Conservation (phyloP, 2,329 filamentous ascomycete genomes). For the Elsinoe ampelina region DNA sequence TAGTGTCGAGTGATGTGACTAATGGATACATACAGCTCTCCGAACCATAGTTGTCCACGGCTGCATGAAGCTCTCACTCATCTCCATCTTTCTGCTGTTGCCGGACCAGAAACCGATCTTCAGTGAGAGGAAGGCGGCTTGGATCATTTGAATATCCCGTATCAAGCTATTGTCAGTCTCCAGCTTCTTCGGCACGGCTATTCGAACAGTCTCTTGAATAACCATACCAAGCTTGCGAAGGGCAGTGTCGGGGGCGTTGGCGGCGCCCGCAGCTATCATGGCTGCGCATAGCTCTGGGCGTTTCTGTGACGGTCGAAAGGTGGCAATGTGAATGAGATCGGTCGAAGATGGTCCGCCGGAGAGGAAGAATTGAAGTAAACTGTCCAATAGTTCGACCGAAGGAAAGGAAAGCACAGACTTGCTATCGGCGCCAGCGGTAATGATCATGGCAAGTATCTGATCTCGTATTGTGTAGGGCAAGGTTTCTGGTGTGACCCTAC, state of each 20-base stretch:
- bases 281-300: conserved; percentile 51
- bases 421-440: conserved; percentile 46
- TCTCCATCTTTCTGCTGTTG: conserved; percentile 50
- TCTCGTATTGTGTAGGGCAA: conserved; percentile 41
- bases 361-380: conserved; percentile 52
- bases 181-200: conserved; percentile 32
- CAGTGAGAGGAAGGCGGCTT: conserved; percentile 42
- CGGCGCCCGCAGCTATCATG: conserved; percentile 53
- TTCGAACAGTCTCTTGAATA: conserved; percentile 40
- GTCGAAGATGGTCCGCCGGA: conserved; percentile 39
- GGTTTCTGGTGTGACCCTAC: conserved; percentile 34
- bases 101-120: conserved; percentile 51
- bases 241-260: conserved; percentile 47
- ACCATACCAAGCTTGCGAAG: conserved; percentile 52
- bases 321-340: conserved; percentile 54
- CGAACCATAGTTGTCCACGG: conserved; percentile 46
- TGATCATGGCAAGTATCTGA: conserved; percentile 53
- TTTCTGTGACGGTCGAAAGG: conserved; percentile 47
- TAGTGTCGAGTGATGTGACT: neutral
- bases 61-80: conserved; percentile 49
- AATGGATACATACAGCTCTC: conserved; percentile 48
- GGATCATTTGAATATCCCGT: conserved; percentile 43
- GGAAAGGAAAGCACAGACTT: conserved; percentile 52
- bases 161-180: conserved; percentile 43
- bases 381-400: conserved; percentile 51